Conservation (phyloP, 345 rosid genomes). For the Brassica nigra region DNA sequence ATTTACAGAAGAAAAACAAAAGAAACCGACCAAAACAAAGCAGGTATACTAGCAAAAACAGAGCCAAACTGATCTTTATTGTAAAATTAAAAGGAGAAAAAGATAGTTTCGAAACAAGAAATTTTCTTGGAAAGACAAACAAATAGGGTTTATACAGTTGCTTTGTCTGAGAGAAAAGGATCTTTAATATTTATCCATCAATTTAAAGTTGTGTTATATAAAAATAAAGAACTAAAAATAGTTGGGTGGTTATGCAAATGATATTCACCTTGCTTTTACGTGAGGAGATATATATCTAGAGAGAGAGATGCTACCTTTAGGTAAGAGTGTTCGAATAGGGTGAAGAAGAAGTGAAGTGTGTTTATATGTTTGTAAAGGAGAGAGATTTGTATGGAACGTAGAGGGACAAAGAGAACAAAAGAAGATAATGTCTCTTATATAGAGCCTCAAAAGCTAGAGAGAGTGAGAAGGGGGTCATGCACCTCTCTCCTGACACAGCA, state of each 20-base stretch:
- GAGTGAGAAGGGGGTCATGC: slow-evolving; percentile 34
- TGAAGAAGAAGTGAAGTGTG: slow-evolving; percentile 43
- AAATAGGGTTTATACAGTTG: slow-evolving; percentile 52
- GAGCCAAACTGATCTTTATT: slow-evolving; percentile 8
- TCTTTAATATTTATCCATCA: slow-evolving; percentile 21
- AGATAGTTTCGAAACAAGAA: background rate
- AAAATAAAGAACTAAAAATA: background rate
- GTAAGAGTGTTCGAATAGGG: slow-evolving; percentile 26
- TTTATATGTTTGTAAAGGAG: slow-evolving; percentile 17
- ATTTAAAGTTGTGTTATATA: background rate
- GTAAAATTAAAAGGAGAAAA: background rate
- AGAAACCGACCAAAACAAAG: slow-evolving; percentile 31
- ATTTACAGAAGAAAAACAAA: background rate
- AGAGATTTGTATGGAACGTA: slow-evolving; percentile 19
- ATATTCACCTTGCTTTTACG: slow-evolving; percentile 39
- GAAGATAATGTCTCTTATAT: slow-evolving; percentile 51
- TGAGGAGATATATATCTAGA: slow-evolving; percentile 6
- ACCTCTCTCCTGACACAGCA: slow-evolving; percentile 33
- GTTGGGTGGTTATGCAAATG: slow-evolving; percentile 34
- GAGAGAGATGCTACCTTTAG: slow-evolving; percentile 18
- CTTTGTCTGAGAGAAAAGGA: slow-evolving; percentile 63
- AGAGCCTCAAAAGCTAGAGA: slow-evolving; percentile 43
- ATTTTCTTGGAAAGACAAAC: background rate
- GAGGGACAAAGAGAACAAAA: slow-evolving; percentile 57
- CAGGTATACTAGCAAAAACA: slow-evolving; percentile 11